Percentiles rank a stretch among this genome's conserved stretches.
phyloP scores from a whole-genome alignment of 2,329 filamentous ascomycete genomes.

The Teratosphaeria pseudoeucalypti region DNA sequence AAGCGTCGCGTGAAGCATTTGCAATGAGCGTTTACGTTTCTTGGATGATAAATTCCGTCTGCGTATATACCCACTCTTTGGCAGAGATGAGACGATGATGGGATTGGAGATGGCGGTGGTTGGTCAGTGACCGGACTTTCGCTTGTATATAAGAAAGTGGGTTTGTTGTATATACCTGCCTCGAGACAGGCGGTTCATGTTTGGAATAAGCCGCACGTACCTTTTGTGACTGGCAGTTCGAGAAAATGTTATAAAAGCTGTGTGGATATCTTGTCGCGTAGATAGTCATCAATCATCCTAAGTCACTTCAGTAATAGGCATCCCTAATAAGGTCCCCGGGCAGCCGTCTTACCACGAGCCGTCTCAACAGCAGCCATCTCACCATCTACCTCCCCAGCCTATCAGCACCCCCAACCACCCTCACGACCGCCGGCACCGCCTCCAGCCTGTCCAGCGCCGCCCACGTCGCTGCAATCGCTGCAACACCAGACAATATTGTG shows the following conservation, averaged over 20 bases:
- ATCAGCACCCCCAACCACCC: background rate
- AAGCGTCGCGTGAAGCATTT: background rate
- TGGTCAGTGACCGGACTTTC: background rate
- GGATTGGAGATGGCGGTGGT: background rate
- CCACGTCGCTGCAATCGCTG: slow-evolving; percentile 17
- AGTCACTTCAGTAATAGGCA: no score
- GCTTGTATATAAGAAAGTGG: background rate
- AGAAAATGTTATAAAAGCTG: no score
- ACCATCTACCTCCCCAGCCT: background rate
- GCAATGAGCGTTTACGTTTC: background rate
- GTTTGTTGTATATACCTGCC: background rate
- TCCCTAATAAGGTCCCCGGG: no score
- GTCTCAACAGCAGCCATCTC: background rate
- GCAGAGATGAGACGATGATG: background rate
- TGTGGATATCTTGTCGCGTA: no score
- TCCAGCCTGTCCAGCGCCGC: slow-evolving; percentile 19
- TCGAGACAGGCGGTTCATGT: background rate
- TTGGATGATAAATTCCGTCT: background rate
- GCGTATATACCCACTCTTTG: background rate
- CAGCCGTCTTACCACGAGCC: no score
- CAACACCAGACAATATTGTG: slow-evolving; percentile 18
- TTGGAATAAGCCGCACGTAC: background rate
- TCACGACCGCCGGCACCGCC: slow-evolving; percentile 13
- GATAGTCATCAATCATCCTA: no score
- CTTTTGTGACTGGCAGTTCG: background rate